A percentile compares a stretch with the other conserved stretches of the same genome.
Conservation (phyloP, 1,139 yeast species). For the Starmera stellimalicola region DNA sequence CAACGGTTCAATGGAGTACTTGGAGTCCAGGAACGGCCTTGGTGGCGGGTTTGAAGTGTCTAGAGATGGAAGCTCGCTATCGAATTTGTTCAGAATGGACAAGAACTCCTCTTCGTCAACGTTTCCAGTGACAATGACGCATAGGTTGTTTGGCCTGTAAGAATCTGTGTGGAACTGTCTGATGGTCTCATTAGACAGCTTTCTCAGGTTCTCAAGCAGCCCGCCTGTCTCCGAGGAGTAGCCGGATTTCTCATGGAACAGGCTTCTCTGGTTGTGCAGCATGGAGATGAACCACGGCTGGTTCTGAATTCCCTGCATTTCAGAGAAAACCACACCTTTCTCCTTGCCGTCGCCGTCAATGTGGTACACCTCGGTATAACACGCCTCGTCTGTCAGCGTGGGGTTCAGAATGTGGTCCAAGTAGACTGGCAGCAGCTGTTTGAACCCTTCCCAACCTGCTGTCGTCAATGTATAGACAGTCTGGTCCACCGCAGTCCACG, state of each 20-base stretch:
- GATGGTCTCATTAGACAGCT: conserved; percentile 64
- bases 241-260: conserved; percentile 59
- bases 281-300: conserved; percentile 69
- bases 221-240: conserved; percentile 96
- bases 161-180: conserved; percentile 58
- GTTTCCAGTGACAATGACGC: conserved; percentile 76
- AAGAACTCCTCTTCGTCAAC: conserved; percentile 69
- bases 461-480: conserved; percentile 87
- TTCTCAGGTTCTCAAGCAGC: conserved; percentile 63
- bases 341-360: conserved; percentile 86
- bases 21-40: conserved; percentile 81
- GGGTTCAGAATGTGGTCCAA: conserved; percentile 83
- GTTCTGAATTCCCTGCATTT: conserved; percentile 90
- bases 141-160: conserved; percentile 79
- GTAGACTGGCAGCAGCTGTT: conserved; percentile 73
- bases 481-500: conserved; percentile 96
- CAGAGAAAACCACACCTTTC: conserved; percentile 94
- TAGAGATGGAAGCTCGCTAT: conserved; percentile 38
- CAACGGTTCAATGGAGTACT: conserved; percentile 33
- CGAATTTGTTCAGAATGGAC: conserved; percentile 52
- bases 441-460: conserved; percentile 97
- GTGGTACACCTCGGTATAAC: conserved; percentile 91
- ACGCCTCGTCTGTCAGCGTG: conserved; percentile 81
- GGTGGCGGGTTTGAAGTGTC: conserved; percentile 24
- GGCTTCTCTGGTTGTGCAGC: conserved; percentile 49